Conservation (phyloP, 805 yeast species). For the Starmerella cellae region DNA sequence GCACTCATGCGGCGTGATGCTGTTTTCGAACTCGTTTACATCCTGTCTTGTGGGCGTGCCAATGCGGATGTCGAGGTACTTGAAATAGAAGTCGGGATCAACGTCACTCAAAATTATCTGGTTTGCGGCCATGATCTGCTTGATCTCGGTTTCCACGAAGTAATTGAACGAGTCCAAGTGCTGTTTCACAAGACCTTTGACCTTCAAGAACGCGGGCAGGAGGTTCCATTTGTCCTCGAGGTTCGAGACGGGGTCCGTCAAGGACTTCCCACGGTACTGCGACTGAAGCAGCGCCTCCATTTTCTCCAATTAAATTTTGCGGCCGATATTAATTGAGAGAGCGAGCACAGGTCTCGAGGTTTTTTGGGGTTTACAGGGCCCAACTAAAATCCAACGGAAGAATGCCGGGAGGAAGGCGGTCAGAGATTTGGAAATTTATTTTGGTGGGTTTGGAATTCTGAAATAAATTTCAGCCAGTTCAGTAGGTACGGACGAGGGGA, state of each 20-base stretch:
- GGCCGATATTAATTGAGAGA: background rate
- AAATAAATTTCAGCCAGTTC: background rate
- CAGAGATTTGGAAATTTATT: too few relatives aligned
- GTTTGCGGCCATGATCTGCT: constrained; percentile 84
- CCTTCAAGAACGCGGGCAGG: constrained; percentile 87
- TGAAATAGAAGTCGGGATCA: constrained; percentile 90
- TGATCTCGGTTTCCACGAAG: constrained; percentile 85
- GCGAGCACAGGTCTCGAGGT: background rate
- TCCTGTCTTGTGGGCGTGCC: constrained; percentile 41
- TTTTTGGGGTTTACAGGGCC: too few relatives aligned
- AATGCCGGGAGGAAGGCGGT: too few relatives aligned
- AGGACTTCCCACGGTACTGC: constrained; percentile 67
- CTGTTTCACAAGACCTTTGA: constrained; percentile 92
- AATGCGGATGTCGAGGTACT: constrained; percentile 83
- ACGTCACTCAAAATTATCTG: constrained; percentile 83
- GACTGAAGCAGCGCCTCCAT: constrained; percentile 56
- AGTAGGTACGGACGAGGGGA: background rate
- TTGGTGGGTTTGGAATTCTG: background rate
- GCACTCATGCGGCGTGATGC: constrained; percentile 74
- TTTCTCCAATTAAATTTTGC: background rate
- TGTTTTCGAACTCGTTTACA: constrained; percentile 24
- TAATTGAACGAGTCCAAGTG: constrained; percentile 97
- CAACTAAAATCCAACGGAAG: too few relatives aligned
- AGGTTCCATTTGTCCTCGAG: constrained; percentile 96
- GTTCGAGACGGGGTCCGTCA: constrained; percentile 79